Base-by-base conservation (phyloP, 2,329 filamentous ascomycete genomes). In the Ascochyta koolunga region DNA sequence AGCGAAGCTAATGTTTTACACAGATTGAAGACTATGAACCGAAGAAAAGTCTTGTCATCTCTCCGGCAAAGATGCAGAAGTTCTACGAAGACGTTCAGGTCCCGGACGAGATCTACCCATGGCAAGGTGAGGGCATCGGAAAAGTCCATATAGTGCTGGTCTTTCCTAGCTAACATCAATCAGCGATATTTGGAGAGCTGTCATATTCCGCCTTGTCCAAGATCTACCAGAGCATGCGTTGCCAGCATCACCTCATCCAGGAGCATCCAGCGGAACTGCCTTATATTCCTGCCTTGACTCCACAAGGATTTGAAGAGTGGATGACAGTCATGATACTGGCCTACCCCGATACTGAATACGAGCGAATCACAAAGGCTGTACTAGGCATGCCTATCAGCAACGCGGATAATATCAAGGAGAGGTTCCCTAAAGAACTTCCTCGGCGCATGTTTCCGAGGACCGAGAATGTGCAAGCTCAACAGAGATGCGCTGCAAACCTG, bases 381-480 rank as follows among this genome's bases (percentile, higher is more conserved):
- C 73, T 85, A 3, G 82, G 87, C 38, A 84, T 93, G 73, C 89
- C 90, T 0, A 89, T 96, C 63, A 86, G 72, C 64, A 85, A 87
- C 49, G 80, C 86, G 0, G 79, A 82, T 49, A 83, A 88, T 41
- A 83, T 81, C 59, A 85, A 83, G 10, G 89, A 93, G 72, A 81
- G 89, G 2, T 87, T 96, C 49, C 92, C 91, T 0, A 91, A 90
- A 60, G 87, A 92, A 62, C 81, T 96, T 2, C 87, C 90, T 1
- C 81, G 91, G 35, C 82, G 88, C 45, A 79, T 95, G 3, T 84
- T 96, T 33, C 91, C 91, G 0, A 77, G 78, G 0, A 72, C 74
- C 7, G 79, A 83, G 1, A 85, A 91, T 60, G 65, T 81, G 0
- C 77, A 82, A 27, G 78, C 84, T 0, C 82, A 85, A 50, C 83